Conservation (phyloP, 441 rosid species). For the Rhodomyrtus psidioides region DNA sequence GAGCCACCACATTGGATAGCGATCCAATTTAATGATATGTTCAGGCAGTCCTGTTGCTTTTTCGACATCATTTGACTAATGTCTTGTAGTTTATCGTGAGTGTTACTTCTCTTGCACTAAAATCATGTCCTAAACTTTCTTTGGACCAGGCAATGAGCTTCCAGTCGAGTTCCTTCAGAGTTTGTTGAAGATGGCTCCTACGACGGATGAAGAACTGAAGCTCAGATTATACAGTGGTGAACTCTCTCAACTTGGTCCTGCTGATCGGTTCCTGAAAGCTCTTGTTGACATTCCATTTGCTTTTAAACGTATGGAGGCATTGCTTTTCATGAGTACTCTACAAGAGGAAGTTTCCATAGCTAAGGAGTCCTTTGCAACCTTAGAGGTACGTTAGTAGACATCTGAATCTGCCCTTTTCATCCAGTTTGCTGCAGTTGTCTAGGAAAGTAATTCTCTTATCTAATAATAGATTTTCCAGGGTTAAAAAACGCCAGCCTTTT, state of each 20-base stretch:
- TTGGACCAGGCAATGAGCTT: background rate
- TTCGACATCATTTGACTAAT: background rate
- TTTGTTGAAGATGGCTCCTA: slow-evolving; percentile 24
- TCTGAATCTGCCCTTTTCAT: background rate
- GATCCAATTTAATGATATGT: background rate
- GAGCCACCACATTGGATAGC: background rate
- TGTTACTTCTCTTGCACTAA: background rate
- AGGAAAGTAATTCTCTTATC: background rate
- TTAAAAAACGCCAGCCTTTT: background rate
- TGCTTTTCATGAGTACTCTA: slow-evolving; percentile 14
- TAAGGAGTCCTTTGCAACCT: background rate
- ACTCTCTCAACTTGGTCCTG: slow-evolving; percentile 10
- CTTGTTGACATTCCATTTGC: slow-evolving; percentile 18
- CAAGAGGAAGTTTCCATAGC: background rate
- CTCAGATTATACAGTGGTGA: slow-evolving; percentile 16
- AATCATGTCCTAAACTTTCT: background rate
- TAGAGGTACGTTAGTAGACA: background rate
- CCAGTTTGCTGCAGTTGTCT: background rate
- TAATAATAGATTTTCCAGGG: background rate
- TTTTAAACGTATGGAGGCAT: slow-evolving; percentile 15
- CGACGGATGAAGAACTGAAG: slow-evolving; percentile 30
- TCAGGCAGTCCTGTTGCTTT: background rate
- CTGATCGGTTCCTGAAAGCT: slow-evolving; percentile 19
- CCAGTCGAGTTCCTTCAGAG: slow-evolving; percentile 28
- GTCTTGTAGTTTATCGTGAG: background rate